phyloP scores from a whole-genome alignment of 2,329 filamentous ascomycete species.

The Cladophialophora psammophila region DNA sequence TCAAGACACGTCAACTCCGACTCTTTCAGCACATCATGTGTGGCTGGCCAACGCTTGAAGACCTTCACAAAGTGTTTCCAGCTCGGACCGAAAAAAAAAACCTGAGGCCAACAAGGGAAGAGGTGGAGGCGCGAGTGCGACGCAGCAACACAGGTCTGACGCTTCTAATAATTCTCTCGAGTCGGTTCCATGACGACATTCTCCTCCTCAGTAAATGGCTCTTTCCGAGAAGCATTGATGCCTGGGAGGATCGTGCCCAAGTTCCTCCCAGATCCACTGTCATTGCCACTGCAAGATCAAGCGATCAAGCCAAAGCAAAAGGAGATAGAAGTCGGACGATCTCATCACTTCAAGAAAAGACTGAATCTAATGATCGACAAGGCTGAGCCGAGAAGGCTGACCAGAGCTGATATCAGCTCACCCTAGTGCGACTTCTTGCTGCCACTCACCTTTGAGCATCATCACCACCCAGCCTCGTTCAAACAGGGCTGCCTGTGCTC shows the following conservation, averaged over 20 bases:
- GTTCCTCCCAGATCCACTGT: conserved; percentile 4
- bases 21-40: not conserved
- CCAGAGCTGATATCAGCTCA: no score
- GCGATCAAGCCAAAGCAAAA: not conserved
- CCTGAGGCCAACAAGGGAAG: not conserved
- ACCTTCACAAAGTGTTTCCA: not conserved
- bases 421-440: no score
- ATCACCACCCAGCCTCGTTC: not conserved
- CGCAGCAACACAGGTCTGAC: not conserved
- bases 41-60: not conserved
- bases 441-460: no score
- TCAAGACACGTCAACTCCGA: not conserved
- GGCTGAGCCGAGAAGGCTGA: not conserved
- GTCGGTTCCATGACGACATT: conserved; percentile 5
- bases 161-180: not conserved
- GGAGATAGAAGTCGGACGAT: not conserved
- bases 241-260: conserved; percentile 5
- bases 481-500: not conserved
- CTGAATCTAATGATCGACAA: not conserved
- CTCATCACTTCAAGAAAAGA: not conserved
- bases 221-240: conserved; percentile 19
- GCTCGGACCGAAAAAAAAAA: not conserved
- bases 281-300: not conserved
- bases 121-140: no score
- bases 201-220: not conserved